Evolutionary conservation across 1,284 basidiomycete species (phyloP), one percentile per base, ranked within the genome.

Genomic region (Moesziomyces sp.): DNA sequence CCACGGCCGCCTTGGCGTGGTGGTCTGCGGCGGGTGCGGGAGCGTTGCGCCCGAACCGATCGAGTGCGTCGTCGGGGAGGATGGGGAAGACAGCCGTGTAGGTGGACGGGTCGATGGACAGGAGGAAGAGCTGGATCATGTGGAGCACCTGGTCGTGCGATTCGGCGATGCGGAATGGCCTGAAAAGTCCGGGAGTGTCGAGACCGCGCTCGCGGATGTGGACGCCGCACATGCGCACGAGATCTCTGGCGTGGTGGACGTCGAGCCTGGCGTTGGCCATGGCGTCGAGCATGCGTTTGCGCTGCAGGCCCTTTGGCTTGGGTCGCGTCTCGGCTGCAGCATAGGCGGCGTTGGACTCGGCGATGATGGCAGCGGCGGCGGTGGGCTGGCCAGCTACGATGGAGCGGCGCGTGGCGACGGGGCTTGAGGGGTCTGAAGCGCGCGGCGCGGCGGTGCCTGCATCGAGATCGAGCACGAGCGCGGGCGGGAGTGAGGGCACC

Each of bases 181-280:
- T 58, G 44, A 81, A 78, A 11, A 81, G 70, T 10, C 79, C 79
- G 1, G 74, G 48, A 0, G 74, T 81, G 33, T 76, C 79, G 19
- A 81, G 63, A 3, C 79, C 79, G 13, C 76, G 51, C 40, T 68
- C 59, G 50, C 69, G 59, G 30, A 78, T 73, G 6, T 78, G 72
- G 23, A 60, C 21, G 0, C 61, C 65, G 33, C 73, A 78, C 54
- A 76, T 58, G 26, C 67, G 61, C 18, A 74, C 49, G 33, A 78
- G 48, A 23, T 64, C 68, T 18, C 65, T 43, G 0, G 58, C 50
- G 45, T 70, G 60, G 0, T 21, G 9, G 5, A 75, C 64, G 23
- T 69, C 45, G 21, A 78, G 57, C 5, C 67, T 61, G 1, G 73
- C 76, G 24, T 76, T 76, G 3, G 60, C 46, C 16, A 78, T 47